Base-by-base conservation (phyloP, 306 rosid genomes). In the Vigna angularis region DNA sequence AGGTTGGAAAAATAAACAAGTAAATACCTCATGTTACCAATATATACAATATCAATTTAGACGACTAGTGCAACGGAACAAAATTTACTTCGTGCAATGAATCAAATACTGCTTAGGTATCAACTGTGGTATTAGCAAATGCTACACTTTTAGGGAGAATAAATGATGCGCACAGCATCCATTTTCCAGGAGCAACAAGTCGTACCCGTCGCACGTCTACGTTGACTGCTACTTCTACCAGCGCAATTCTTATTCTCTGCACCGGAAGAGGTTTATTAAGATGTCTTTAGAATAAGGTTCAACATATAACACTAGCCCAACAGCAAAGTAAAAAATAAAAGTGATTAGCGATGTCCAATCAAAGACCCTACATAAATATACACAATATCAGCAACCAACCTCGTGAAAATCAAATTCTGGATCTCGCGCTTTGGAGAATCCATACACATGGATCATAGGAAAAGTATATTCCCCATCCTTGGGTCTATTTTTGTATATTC, bases 161-260 rank as follows among this genome's bases (percentile, higher is more conserved):
- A 81, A 95, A 95, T 17, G 97, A 92, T 47, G 98, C 98, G 10
- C 97, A 92, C 76, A 92, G 30, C 98, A 95, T 92, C 98, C 98
- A 95, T 87, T 95, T 95, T 79, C 93, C 97, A 6, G 98, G 98
- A 8, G 98, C 98, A 24, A 92, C 98, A 20, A 79, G 90, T 77
- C 98, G 91, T 53, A 92, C 98, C 66, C 92, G 87, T 53, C 83
- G 93, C 98, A 91, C 81, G 13, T 91, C 83, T 32, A 95, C 96
- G 45, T 88, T 85, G 59, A 92, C 98, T 1, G 93, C 97, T 40
- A 84, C 97, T 74, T 92, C 98, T 26, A 87, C 50, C 56, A 95
- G 81, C 20, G 90, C 92, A 74, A 92, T 91, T 91, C 97, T 88
- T 85, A 92, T 86, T 72, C 93, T 78, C 98, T 95, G 93, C 84